Base-by-base conservation (phyloP, 2,329 filamentous ascomycete species). In the Pyricularia pennisetigena region DNA sequence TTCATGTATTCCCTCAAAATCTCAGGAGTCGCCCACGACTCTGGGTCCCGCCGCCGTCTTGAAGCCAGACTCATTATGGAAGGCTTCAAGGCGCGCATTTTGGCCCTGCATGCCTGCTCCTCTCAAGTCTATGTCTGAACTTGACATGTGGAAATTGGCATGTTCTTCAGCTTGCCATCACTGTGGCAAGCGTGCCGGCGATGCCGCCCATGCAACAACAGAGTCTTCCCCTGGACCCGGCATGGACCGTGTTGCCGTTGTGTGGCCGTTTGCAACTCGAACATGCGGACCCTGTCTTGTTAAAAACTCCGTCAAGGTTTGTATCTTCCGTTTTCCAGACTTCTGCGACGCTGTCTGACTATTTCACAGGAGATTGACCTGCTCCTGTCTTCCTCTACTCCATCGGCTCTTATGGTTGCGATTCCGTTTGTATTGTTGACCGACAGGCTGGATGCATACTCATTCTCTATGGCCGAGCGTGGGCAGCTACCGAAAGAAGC, bases 61-160 rank as follows among this genome's bases (percentile, higher is more conserved):
- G 73, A 84, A 85, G 74, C 86, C 90, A 73, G 86, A 92, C 74
- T 78, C 80, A 65, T 87, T 94, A 73, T 94, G 91, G 91, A 85
- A 85, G 75, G 80, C 82, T 71, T 90, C 91, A 73, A 86, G 91
- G 74, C 87, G 87, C 72, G 78, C 80, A 24, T 88, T 86, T 76
- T 86, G 86, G 79, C 86, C 86, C 29, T 84, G 84, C 71, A 86
- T 93, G 80, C 92, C 92, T 64, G 82, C 83, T 68, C 91, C 91
- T 30, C 81, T 94, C 66, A 79, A 81, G 67, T 84, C 82, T 69
- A 85, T 84, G 74, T 85, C 86, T 61, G 92, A 95, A 77, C 80
- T 91, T 71, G 85, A 89, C 61, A 94, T 94, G 90, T 93, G 92
- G 86, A 86, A 85, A 73, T 80, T 95, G 66, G 82, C 87, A 49